Evolutionary conservation across 345 rosid genomes (phyloP).

Genomic region (Eucalyptus coolabah): DNA sequence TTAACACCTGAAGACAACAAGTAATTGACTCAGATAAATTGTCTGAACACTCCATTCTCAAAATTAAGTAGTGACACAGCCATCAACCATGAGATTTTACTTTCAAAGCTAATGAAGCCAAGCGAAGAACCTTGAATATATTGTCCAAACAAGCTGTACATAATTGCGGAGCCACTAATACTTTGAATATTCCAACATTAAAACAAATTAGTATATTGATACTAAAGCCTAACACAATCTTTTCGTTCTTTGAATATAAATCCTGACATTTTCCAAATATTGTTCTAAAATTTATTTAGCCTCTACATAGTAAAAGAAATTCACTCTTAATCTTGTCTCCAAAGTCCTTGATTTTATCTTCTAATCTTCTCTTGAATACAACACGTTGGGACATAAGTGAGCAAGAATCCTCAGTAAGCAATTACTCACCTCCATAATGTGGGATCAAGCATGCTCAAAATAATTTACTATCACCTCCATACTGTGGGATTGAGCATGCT

Average conservation of each 20-base stretch:
- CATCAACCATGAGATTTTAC: not conserved
- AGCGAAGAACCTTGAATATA: not conserved
- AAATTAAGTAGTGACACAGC: not conserved
- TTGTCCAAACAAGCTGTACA: not conserved
- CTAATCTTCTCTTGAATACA: not conserved
- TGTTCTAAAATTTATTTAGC: not conserved
- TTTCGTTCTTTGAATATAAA: not conserved
- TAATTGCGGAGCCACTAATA: not conserved
- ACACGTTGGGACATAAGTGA: not conserved
- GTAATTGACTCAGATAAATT: not conserved
- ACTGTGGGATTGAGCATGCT: not conserved
- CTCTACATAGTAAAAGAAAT: not conserved
- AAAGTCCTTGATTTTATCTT: not conserved
- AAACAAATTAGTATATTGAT: not conserved
- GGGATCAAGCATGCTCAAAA: not conserved
- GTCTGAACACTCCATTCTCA: not conserved
- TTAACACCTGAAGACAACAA: conserved; percentile 40
- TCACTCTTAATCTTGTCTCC: not conserved
- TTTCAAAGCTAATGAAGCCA: not conserved
- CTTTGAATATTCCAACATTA: not conserved
- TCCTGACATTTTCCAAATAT: not conserved
- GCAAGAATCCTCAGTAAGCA: not conserved
- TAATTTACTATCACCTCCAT: not conserved
- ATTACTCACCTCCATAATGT: not conserved
- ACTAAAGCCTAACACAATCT: not conserved